These are phyloP conservation scores for Canavalia gladiata DNA, from an alignment of 306 rosid genomes.

Conservation along the genomic window DNA sequence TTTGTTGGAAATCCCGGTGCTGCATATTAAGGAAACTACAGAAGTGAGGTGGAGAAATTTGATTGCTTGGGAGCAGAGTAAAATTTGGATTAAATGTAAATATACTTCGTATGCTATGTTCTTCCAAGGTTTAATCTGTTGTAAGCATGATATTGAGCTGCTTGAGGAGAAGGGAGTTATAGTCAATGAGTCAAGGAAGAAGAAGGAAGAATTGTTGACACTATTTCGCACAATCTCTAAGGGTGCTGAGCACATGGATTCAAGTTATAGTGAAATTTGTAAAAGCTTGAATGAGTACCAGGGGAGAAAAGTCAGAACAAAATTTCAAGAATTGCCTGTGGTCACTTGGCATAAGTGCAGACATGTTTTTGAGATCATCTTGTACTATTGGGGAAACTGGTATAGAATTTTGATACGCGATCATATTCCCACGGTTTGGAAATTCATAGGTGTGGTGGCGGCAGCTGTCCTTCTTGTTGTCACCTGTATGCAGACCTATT, in stretches of 20 bases:
- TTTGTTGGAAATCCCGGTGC: background rate
- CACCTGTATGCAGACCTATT: conserved; percentile 26
- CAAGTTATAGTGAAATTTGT: background rate
- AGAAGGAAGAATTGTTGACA: background rate
- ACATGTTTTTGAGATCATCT: background rate
- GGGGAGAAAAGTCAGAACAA: background rate
- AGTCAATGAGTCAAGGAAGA: background rate
- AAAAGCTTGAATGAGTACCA: background rate
- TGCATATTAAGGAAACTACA: conserved; percentile 3
- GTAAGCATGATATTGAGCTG: background rate
- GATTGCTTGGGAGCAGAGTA: background rate
- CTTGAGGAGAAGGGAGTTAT: background rate
- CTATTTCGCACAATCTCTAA: background rate
- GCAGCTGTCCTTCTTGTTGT: conserved; percentile 9
- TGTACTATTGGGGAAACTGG: conserved; percentile 13
- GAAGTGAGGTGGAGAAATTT: conserved; percentile 45
- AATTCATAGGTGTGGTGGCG: background rate
- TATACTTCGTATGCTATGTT: no score
- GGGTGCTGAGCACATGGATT: conserved; percentile 12
- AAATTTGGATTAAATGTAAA: no score
- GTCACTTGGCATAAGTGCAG: background rate
- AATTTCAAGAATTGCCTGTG: background rate
- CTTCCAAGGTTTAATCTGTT: no score
- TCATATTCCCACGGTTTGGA: conserved; percentile 36
- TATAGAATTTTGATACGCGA: conserved; percentile 7